phyloP scores from a whole-genome alignment of 495 filamentous ascomycete genomes.

The Aspergillus leporis region DNA sequence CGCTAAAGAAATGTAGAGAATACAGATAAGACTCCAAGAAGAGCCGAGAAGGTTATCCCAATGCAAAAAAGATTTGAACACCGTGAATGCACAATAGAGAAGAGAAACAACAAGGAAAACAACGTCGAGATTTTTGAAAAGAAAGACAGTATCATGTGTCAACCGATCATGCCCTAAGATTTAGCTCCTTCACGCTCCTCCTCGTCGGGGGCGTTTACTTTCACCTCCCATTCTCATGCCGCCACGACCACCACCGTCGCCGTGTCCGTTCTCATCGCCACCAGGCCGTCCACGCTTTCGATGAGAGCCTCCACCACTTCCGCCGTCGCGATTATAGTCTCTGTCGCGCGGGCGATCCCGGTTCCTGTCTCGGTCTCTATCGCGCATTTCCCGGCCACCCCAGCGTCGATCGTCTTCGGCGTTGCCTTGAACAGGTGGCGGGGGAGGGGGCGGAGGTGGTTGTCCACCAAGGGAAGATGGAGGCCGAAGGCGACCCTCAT shows the following conservation, averaged over 20 bases:
- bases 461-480: conserved; percentile 40
- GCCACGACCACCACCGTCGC: conserved; percentile 34
- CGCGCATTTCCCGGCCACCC: conserved; percentile 38
- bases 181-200: conserved; percentile 33
- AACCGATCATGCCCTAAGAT: background rate
- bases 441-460: conserved; percentile 36
- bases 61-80: conserved; percentile 18
- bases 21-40: background rate
- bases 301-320: conserved; percentile 31
- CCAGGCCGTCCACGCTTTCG: conserved; percentile 45
- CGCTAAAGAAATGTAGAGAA: conserved; percentile 2
- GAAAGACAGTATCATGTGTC: conserved; percentile 4
- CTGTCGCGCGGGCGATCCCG: conserved; percentile 44
- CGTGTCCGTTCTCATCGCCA: conserved; percentile 31
- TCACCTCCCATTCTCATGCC: conserved; percentile 42
- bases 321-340: conserved; percentile 34
- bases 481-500: conserved; percentile 43
- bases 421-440: conserved; percentile 22
- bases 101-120: conserved; percentile 6
- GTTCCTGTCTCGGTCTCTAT: conserved; percentile 43
- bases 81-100: conserved; percentile 18
- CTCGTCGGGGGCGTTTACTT: conserved; percentile 47
- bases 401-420: conserved; percentile 41
- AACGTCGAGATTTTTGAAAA: conserved; percentile 7
- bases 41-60: conserved; percentile 6